These are phyloP conservation scores for Cardiospermum halicacabum DNA, from an alignment of 345 rosid species.

Conservation along the genomic window DNA sequence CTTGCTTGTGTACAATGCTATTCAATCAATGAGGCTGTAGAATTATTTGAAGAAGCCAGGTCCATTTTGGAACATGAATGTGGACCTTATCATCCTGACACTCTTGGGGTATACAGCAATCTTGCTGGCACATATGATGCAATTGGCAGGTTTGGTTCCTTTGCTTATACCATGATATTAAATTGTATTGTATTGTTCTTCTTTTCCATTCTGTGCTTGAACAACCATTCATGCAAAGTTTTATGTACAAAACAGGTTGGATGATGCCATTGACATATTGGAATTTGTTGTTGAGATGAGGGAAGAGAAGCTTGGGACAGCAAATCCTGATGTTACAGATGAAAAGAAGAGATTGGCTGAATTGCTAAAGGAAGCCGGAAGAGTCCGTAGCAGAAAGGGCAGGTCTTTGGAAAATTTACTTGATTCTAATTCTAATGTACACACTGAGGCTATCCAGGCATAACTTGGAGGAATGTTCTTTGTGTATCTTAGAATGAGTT, in stretches of 20 bases:
- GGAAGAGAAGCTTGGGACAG: constrained; percentile 91
- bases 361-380: constrained; percentile 76
- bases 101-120: constrained; percentile 85
- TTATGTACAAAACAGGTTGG: constrained; percentile 48
- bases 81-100: constrained; percentile 84
- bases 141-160: constrained; percentile 59
- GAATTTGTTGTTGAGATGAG: constrained; percentile 69
- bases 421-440: constrained; percentile 41
- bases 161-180: too few relatives aligned
- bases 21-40: constrained; percentile 68
- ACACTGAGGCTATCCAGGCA: constrained; percentile 33
- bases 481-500: constrained; percentile 14
- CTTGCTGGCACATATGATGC: constrained; percentile 97
- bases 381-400: constrained; percentile 60
- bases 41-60: constrained; percentile 83
- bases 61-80: constrained; percentile 64
- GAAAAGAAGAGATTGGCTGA: constrained; percentile 82
- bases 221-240: not conserved
- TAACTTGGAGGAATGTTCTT: constrained; percentile 15
- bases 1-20: constrained; percentile 75
- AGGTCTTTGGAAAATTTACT: constrained; percentile 81
- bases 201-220: not conserved
- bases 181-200: too few relatives aligned
- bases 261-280: constrained; percentile 67
- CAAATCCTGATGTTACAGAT: constrained; percentile 80